Evolutionary conservation across 768 basidiomycete genomes (phyloP).

Genomic region (Naganishia randhawae): DNA sequence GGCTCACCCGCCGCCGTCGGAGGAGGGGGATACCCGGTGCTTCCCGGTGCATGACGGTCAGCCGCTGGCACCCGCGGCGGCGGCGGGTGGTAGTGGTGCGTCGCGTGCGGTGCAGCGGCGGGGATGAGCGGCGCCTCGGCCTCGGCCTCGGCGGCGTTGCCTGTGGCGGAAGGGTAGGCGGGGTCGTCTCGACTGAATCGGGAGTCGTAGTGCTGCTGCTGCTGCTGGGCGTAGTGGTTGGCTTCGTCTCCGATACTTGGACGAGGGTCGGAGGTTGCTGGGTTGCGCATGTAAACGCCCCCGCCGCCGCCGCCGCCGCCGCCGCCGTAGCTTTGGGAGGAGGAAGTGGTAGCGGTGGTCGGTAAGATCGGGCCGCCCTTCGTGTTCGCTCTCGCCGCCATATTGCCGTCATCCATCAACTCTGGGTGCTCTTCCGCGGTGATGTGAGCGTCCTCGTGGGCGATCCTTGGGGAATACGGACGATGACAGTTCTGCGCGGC

Average conservation of each 20-base stretch:
- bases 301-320: background rate
- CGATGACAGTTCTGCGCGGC: slow-evolving; percentile 28
- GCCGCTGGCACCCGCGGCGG: too few species aligned
- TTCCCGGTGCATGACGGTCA: too few species aligned
- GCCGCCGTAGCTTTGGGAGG: background rate
- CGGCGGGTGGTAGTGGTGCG: slow-evolving; percentile 9
- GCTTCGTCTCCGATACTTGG: slow-evolving; percentile 3
- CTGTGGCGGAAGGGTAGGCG: too few species aligned
- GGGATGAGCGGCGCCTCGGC: slow-evolving; percentile 1
- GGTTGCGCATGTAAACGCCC: slow-evolving; percentile 11
- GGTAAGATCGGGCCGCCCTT: slow-evolving; percentile 2
- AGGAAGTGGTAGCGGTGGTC: background rate
- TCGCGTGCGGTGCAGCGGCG: slow-evolving; percentile 8
- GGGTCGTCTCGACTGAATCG: background rate
- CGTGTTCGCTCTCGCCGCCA: background rate
- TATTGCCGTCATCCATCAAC: background rate
- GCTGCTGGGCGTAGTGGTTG: background rate
- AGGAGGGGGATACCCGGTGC: too few species aligned
- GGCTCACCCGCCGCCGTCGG: too few species aligned
- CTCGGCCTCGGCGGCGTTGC: background rate
- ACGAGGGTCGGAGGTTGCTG: background rate
- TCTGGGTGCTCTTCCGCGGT: slow-evolving; percentile 8
- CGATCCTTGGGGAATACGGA: slow-evolving; percentile 30
- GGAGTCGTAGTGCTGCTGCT: background rate
- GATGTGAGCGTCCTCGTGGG: slow-evolving; percentile 24